A percentile compares a stretch with the other conserved stretches of the same genome.
Evolutionary conservation across 768 basidiomycete species (phyloP).

Genomic region (Leccinum variicolor): DNA sequence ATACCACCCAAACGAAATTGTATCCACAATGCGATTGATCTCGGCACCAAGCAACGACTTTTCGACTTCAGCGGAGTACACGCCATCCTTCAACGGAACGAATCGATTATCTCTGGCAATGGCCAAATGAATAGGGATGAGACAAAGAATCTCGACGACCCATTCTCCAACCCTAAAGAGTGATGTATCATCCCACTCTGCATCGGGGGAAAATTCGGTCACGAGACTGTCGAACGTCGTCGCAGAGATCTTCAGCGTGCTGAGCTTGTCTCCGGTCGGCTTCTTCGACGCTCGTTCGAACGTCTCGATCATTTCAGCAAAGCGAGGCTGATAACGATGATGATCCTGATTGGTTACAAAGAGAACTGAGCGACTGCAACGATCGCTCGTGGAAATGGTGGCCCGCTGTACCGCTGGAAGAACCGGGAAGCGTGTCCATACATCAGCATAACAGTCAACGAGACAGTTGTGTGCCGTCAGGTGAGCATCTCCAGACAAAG

Average conservation of each 20-base stretch:
- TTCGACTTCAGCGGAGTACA: conserved; percentile 49
- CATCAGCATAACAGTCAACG: conserved; percentile 52
- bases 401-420: conserved; percentile 46
- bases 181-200: conserved; percentile 30
- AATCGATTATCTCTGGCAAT: conserved; percentile 59
- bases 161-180: conserved; percentile 52
- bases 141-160: conserved; percentile 56
- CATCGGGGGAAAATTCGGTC: not conserved
- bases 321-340: conserved; percentile 38
- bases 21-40: conserved; percentile 52
- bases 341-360: conserved; percentile 42
- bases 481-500: conserved; percentile 14
- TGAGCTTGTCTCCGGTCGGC: conserved; percentile 45
- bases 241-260: conserved; percentile 32
- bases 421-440: conserved; percentile 61
- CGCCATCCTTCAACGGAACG: conserved; percentile 55
- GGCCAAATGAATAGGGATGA: conserved; percentile 64
- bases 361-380: conserved; percentile 34
- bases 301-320: conserved; percentile 39
- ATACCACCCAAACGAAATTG: conserved; percentile 61
- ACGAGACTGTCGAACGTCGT: conserved; percentile 26
- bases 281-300: conserved; percentile 53
- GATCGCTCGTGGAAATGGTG: conserved; percentile 35
- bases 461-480: conserved; percentile 44
- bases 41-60: conserved; percentile 56